Evolutionary conservation across 768 basidiomycete genomes (phyloP), one percentile per base, ranked within the genome.

Genomic region (Termitomyces titanicus): DNA sequence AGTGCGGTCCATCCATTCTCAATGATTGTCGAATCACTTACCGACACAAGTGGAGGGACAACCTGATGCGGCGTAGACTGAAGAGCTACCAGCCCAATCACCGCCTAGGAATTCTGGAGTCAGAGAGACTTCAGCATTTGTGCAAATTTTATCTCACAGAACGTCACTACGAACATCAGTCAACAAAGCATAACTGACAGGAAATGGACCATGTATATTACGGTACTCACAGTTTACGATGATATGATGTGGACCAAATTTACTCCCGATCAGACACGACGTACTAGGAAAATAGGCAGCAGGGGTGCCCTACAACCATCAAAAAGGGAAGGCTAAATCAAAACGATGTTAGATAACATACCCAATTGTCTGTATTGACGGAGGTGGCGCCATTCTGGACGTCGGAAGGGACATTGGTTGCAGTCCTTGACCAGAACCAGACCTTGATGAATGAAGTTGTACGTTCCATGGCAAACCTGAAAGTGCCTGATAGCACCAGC

Each of bases 391-490:
- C 81, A 17, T 66, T 66, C 33, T 56, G 66, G 9, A 84, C 74
- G 57, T 80, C 83, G 12, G 67, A 60, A 1, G 84, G 84, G 31
- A 81, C 71, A 27, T 62, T 63, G 9, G 63, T 61, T 31, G 63
- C 74, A 46, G 68, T 70, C 39, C 84, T 74, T 1, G 83, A 73
- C 85, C 85, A 90, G 71, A 87, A 89, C 81, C 83, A 90, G 44
- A 88, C 74, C 57, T 84, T 85, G 63, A 89, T 82, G 64, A 76
- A 81, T 3, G 64, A 62, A 20, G 68, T 60, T 0, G 84, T 85
- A 35, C 85, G 77, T 64, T 87, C 84, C 63, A 86, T 72, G 1
- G 85, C 86, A 66, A 76, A 86, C 80, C 81, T 86, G 15, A 1
- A n/a, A 9, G 27, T 42, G 4, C 40, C 9, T 22, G 24, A 5